A percentile compares a stretch with the other conserved stretches of the same genome.
phyloP scores from a whole-genome alignment of 1,284 basidiomycete species.

The Amylostereum chailletii region DNA sequence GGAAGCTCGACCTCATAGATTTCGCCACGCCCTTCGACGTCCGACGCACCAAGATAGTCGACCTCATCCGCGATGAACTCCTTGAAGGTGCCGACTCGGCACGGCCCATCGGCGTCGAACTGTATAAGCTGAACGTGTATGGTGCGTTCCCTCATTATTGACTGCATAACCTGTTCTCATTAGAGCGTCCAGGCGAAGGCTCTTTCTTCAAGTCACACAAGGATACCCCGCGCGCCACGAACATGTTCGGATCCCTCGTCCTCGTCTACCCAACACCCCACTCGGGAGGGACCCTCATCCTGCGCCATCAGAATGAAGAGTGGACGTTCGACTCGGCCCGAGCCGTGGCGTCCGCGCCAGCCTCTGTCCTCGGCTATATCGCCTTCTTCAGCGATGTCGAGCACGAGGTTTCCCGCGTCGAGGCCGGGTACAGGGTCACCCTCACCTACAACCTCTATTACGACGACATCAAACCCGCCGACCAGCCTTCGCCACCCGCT shows the following conservation, averaged over 20 bases:
- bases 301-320: conserved; percentile 24
- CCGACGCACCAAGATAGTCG: conserved; percentile 8
- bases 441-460: conserved; percentile 30
- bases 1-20: conserved; percentile 14
- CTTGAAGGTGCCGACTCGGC: conserved; percentile 10
- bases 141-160: conserved; percentile 11
- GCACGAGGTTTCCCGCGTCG: conserved; percentile 32
- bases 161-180: background rate
- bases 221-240: conserved; percentile 28
- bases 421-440: conserved; percentile 30
- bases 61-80: conserved; percentile 10
- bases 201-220: conserved; percentile 34
- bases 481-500: background rate
- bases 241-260: conserved; percentile 39
- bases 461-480: conserved; percentile 4
- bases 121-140: conserved; percentile 23
- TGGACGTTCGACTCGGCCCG: conserved; percentile 25
- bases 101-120: conserved; percentile 13
- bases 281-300: conserved; percentile 28
- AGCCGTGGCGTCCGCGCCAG: conserved; percentile 9
- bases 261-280: conserved; percentile 32
- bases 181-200: conserved; percentile 21
- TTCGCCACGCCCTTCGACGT: conserved; percentile 16
- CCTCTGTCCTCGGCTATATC: conserved; percentile 20
- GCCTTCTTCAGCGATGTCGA: conserved; percentile 36